Evolutionary conservation across 106 monocot species (phyloP).

Genomic region (Iris macrosiphon): DNA sequence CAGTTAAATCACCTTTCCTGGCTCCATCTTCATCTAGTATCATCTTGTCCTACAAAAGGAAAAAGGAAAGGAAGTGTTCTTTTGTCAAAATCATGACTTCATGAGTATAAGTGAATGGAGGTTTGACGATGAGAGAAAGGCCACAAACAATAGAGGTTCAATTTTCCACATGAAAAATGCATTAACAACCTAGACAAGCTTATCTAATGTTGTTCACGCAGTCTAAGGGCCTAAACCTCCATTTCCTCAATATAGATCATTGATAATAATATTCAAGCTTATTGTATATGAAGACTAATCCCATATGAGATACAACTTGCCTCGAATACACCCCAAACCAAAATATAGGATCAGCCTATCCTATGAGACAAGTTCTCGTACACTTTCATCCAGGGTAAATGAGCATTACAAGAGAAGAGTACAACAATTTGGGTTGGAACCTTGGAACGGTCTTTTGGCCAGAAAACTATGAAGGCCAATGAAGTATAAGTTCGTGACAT

Average conservation of each 20-base stretch:
- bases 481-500: too few relatives aligned
- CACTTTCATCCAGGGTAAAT: too few relatives aligned
- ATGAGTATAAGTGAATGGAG: constrained; percentile 7
- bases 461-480: too few relatives aligned
- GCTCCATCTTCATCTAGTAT: constrained; percentile 78
- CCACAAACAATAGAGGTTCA: not conserved
- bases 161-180: not conserved
- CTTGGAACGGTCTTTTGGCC: too few relatives aligned
- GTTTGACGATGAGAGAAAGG: constrained; percentile 5
- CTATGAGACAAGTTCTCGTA: too few relatives aligned
- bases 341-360: too few relatives aligned
- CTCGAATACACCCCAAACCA: too few relatives aligned
- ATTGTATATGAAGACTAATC: not conserved
- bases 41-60: constrained; percentile 72
- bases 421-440: too few relatives aligned
- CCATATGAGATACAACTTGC: too few relatives aligned
- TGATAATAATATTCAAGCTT: too few relatives aligned
- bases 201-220: not conserved
- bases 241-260: not conserved
- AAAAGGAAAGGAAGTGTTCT: constrained; percentile 14
- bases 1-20: constrained; percentile 38
- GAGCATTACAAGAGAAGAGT: too few relatives aligned
- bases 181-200: not conserved
- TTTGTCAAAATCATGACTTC: constrained; percentile 4
- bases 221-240: not conserved